Evolutionary conservation across 2,329 filamentous ascomycete species (phyloP).

Genomic region (Pseudogymnoascus sp.): DNA sequence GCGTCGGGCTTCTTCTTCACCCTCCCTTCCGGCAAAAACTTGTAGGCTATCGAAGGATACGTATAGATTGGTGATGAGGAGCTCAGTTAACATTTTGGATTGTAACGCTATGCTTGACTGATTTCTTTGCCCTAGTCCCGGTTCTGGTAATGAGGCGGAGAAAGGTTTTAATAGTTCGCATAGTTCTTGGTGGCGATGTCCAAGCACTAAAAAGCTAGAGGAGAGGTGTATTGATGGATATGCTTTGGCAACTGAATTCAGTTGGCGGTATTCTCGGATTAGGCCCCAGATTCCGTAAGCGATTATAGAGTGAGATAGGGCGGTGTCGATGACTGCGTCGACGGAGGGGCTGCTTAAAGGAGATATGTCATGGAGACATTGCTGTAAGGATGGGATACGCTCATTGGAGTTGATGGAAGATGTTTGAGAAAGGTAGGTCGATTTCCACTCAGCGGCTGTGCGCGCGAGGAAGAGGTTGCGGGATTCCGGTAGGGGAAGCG

Average conservation of each 20-base stretch:
- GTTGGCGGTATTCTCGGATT: constrained; percentile 57
- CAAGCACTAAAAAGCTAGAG: constrained; percentile 38
- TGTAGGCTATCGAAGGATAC: constrained; percentile 58
- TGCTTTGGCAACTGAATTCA: constrained; percentile 37
- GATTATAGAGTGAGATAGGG: constrained; percentile 49
- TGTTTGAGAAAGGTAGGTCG: constrained; percentile 37
- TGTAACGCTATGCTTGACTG: constrained; percentile 17
- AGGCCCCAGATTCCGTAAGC: constrained; percentile 58
- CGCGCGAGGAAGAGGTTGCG: constrained; percentile 58
- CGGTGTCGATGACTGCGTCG: constrained; percentile 42
- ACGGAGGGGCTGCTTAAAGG: background rate
- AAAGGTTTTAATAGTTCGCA: constrained; percentile 33
- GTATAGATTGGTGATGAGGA: constrained; percentile 56
- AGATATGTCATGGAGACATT: constrained; percentile 10
- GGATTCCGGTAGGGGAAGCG: constrained; percentile 54
- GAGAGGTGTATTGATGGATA: constrained; percentile 10
- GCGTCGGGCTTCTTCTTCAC: constrained; percentile 53
- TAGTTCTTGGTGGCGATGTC: constrained; percentile 53
- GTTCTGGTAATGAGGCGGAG: background rate
- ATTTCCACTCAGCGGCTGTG: constrained; percentile 56
- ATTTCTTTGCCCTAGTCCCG: background rate
- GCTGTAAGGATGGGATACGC: constrained; percentile 14
- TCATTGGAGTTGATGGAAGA: background rate
- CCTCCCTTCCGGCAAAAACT: constrained; percentile 59
- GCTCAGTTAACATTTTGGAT: constrained; percentile 32